Percentiles rank a stretch among this genome's conserved stretches.
phyloP scores from a whole-genome alignment of 2,329 filamentous ascomycete species.

The Cladophialophora bantiana region DNA sequence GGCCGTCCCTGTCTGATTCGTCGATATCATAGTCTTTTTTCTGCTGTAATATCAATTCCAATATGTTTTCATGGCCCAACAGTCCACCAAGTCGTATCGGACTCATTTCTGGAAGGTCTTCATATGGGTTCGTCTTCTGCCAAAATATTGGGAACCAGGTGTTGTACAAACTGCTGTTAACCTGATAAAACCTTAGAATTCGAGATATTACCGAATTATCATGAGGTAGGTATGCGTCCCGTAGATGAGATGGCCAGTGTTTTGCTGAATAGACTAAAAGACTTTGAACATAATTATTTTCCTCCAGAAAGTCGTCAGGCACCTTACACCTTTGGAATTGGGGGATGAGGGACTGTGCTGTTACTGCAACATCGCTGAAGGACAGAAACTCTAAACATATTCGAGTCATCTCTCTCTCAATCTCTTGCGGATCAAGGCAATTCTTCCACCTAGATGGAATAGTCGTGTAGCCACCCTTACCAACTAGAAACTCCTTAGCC shows the following conservation, averaged over 20 bases:
- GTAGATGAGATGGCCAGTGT: conserved; percentile 23
- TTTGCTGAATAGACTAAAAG: conserved; percentile 21
- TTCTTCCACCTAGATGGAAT: conserved; percentile 17
- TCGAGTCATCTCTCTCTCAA: conserved; percentile 22
- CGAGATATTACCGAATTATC: neutral
- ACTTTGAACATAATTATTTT: conserved; percentile 7
- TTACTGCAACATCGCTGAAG: neutral
- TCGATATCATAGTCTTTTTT: conserved; percentile 4
- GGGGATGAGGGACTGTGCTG: neutral
- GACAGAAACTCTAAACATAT: conserved; percentile 24
- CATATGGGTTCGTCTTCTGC: neutral
- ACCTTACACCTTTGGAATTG: neutral
- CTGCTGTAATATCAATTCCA: conserved; percentile 10
- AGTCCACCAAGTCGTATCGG: conserved; percentile 10
- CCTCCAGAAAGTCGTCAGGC: neutral
- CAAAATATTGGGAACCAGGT: conserved; percentile 6
- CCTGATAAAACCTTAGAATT: conserved; percentile 11
- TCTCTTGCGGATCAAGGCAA: conserved; percentile 13
- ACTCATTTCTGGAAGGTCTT: conserved; percentile 3
- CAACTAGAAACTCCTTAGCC: conserved; percentile 49
- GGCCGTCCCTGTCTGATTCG: neutral
- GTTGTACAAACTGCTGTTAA: neutral
- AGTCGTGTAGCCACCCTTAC: neutral
- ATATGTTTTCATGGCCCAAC: conserved; percentile 1
- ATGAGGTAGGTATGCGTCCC: neutral